phyloP scores from a whole-genome alignment of 768 basidiomycete genomes.

The Kwoniella europaea region DNA sequence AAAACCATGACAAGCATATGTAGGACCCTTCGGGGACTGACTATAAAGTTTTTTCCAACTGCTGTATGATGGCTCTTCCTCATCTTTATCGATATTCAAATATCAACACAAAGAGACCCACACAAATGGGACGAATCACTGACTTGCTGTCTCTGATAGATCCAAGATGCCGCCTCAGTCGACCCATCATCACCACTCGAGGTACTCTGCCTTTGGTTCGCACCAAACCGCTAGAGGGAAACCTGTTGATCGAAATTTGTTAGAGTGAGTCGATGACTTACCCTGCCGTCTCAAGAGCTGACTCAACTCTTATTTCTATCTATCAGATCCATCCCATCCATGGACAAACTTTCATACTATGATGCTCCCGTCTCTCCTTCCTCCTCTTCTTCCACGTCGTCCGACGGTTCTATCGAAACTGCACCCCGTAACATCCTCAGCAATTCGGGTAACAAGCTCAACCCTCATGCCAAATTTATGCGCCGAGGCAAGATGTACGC shows the following conservation, averaged over 20 bases:
- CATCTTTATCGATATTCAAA: no score
- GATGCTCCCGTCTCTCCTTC: constrained; percentile 36
- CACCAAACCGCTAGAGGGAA: neutral
- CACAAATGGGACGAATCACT: neutral
- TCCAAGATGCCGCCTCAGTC: constrained; percentile 19
- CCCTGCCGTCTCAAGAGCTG: no score
- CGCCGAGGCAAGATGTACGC: constrained; percentile 55
- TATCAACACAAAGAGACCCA: neutral
- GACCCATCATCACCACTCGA: constrained; percentile 5
- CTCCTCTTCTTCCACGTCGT: constrained; percentile 15
- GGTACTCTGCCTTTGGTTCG: constrained; percentile 1
- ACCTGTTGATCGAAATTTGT: constrained; percentile 6
- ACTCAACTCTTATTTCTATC: neutral
- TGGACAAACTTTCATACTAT: constrained; percentile 44
- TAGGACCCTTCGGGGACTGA: constrained; percentile 54
- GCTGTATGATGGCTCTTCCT: constrained; percentile 49
- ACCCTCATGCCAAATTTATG: constrained; percentile 45
- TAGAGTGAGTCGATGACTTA: constrained; percentile 35
- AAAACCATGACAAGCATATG: constrained; percentile 56
- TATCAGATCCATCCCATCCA: constrained; percentile 43
- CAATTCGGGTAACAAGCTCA: constrained; percentile 55
- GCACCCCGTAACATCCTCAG: constrained; percentile 25
- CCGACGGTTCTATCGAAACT: constrained; percentile 15
- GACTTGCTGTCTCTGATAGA: neutral
- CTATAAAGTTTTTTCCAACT: constrained; percentile 41